These are phyloP conservation scores for Cordyceps militaris DNA, from an alignment of 2,329 filamentous ascomycete species.

Conservation along the genomic window DNA sequence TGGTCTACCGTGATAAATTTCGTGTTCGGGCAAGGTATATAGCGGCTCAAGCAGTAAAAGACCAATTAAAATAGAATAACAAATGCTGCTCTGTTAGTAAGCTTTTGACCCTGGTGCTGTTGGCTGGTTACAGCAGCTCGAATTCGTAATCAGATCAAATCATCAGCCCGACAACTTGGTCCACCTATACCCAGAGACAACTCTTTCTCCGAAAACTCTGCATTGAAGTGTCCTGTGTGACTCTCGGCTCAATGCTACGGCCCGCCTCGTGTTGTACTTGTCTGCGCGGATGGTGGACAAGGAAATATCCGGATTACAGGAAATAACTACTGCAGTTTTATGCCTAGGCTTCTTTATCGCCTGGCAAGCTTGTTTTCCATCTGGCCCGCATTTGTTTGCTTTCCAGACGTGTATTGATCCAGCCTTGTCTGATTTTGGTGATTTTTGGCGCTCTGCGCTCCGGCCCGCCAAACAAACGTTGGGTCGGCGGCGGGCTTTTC, in stretches of 20 bases:
- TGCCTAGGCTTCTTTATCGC: neutral
- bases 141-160: neutral
- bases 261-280: neutral
- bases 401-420: neutral
- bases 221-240: neutral
- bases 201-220: neutral
- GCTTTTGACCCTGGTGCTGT: neutral
- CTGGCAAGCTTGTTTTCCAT: neutral
- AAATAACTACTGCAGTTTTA: no score
- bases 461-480: neutral
- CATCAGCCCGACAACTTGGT: neutral
- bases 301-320: no score
- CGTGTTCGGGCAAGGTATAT: neutral
- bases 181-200: neutral
- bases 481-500: neutral
- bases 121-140: neutral
- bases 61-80: neutral
- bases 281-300: neutral
- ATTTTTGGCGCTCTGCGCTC: neutral
- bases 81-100: no score
- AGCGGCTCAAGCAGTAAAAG: neutral
- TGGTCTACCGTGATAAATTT: slow-evolving; percentile 33
- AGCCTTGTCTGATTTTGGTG: neutral
- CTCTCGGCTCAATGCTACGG: neutral
- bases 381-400: no score